A percentile compares a stretch with the other conserved stretches of the same genome.
Conservation (phyloP, 2,329 filamentous ascomycete genomes). For the Rhinocladiella mackenziei region DNA sequence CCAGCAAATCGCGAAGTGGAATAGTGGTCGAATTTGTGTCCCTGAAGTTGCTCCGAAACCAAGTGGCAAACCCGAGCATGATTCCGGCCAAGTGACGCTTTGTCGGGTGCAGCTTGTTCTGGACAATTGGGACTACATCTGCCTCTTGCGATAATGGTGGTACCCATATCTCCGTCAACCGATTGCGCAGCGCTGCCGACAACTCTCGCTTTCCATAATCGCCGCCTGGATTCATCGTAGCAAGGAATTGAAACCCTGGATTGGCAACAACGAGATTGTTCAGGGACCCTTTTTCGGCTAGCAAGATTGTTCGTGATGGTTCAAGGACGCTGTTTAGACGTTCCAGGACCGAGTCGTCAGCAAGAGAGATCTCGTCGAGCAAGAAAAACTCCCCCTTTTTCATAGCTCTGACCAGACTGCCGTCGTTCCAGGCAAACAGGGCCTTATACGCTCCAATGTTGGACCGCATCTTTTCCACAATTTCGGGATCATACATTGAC, state of each 20-base stretch:
- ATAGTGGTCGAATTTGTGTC: conserved; percentile 71
- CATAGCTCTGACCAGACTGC: conserved; percentile 91
- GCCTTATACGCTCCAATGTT: conserved; percentile 67
- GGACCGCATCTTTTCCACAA: conserved; percentile 43
- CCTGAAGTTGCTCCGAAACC: conserved; percentile 81
- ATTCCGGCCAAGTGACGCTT: conserved; percentile 58
- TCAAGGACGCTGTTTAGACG: conserved; percentile 95
- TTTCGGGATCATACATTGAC: conserved; percentile 43
- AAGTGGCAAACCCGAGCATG: conserved; percentile 83
- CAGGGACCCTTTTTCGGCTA: conserved; percentile 88
- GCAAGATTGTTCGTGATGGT: conserved; percentile 73
- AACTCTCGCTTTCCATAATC: conserved; percentile 98
- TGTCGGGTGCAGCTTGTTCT: conserved; percentile 62
- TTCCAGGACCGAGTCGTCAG: conserved; percentile 95
- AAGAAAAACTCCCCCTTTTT: conserved; percentile 84
- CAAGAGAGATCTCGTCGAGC: conserved; percentile 94
- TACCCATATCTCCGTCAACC: conserved; percentile 99
- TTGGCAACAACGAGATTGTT: conserved; percentile 73
- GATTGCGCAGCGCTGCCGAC: conserved; percentile 88
- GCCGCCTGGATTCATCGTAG: conserved; percentile 98
- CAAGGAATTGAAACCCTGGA: conserved; percentile 87
- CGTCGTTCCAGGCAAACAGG: conserved; percentile 94
- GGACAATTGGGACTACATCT: conserved; percentile 83
- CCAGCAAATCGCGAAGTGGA: conserved; percentile 86
- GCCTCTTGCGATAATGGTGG: conserved; percentile 77